Evolutionary conservation across 2,329 filamentous ascomycete species (phyloP), one percentile per base, ranked within the genome.

Genomic region (Scedosporium apiospermum): DNA sequence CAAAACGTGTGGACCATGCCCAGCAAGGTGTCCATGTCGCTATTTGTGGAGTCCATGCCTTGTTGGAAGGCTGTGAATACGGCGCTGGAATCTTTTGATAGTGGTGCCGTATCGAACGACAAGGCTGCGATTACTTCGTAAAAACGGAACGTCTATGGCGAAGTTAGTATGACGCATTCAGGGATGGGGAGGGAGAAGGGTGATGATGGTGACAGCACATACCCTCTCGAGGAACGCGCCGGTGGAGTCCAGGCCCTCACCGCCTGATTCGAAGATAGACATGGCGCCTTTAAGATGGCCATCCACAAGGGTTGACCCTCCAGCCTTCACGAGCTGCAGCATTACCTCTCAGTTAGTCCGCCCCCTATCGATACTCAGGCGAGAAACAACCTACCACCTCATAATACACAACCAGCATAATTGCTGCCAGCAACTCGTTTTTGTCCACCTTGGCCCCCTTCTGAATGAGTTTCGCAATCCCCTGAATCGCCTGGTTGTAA

Each of bases 61-160:
- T 60, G n/a, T 14, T 16, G 74, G 1, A 80, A 78, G 3, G 78
- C 70, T 2, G 81, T 73, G 26, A 78, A 76, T 16, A 77, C 77
- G 4, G 77, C 75, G 12, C 78, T 77, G 2, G 81, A 78, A 3
- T 80, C 76, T 12, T 74, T 77, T 1, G 82, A 81, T 12, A 86
- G 75, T 1, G 84, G 83, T 4, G 82, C 75, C 12, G 81, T 84
- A 62, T 83, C 83, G 60, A 86, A 78, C 0, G 84, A 87, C 34
- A 88, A 73, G 1, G 85, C 84, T 5, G 84, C 80, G 63, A 87
- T 87, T 23, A 87, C 84, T 68, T 87, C 84, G 71, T 87, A 87
- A 67, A 87, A 87, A 5, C 82, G 80, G 66, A 87, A 88, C 1
- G 84, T 83, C 84, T 87, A 62, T 34, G 4, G 16, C 21, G 18